A percentile compares a stretch with the other conserved stretches of the same genome.
These are phyloP conservation scores for Fusarium zealandicum DNA, from an alignment of 2,329 filamentous ascomycete species.

Conservation along the genomic window DNA sequence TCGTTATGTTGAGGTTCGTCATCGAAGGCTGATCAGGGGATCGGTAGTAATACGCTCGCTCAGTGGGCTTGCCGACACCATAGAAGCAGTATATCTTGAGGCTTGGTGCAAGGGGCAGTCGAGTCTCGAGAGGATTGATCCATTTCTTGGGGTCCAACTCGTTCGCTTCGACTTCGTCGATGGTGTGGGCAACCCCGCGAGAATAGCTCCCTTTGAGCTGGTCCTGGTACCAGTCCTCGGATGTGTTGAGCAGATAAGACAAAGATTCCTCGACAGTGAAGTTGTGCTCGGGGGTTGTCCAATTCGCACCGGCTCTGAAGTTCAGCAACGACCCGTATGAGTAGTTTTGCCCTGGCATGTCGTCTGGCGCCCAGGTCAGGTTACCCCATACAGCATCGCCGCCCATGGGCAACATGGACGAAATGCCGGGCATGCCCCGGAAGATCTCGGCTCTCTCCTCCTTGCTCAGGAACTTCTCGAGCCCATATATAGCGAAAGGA, in stretches of 20 bases:
- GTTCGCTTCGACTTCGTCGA: constrained; percentile 81
- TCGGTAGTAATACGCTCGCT: constrained; percentile 91
- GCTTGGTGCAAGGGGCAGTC: constrained; percentile 84
- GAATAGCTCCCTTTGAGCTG: constrained; percentile 81
- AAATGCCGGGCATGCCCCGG: constrained; percentile 95
- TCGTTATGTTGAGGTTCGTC: constrained; percentile 76
- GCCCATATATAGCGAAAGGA: constrained; percentile 92
- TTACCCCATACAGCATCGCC: constrained; percentile 97
- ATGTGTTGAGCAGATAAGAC: constrained; percentile 77
- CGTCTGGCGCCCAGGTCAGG: constrained; percentile 85
- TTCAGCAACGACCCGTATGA: constrained; percentile 85
- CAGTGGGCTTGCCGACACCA: constrained; percentile 90
- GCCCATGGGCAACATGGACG: constrained; percentile 94
- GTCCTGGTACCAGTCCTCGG: constrained; percentile 84
- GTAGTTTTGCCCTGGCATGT: constrained; percentile 73
- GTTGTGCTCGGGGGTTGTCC: constrained; percentile 72
- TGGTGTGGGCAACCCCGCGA: constrained; percentile 83
- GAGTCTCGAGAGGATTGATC: constrained; percentile 92
- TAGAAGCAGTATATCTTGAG: constrained; percentile 99
- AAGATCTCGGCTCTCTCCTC: constrained; percentile 93
- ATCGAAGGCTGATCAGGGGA: constrained; percentile 67
- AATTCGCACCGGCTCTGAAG: constrained; percentile 74
- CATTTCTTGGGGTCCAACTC: constrained; percentile 81
- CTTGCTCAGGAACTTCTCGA: constrained; percentile 93
- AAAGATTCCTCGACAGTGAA: constrained; percentile 82